A percentile compares a stretch with the other conserved stretches of the same genome.
Evolutionary conservation across 495 filamentous ascomycete species (phyloP).

Genomic region (Neurospora sp.): DNA sequence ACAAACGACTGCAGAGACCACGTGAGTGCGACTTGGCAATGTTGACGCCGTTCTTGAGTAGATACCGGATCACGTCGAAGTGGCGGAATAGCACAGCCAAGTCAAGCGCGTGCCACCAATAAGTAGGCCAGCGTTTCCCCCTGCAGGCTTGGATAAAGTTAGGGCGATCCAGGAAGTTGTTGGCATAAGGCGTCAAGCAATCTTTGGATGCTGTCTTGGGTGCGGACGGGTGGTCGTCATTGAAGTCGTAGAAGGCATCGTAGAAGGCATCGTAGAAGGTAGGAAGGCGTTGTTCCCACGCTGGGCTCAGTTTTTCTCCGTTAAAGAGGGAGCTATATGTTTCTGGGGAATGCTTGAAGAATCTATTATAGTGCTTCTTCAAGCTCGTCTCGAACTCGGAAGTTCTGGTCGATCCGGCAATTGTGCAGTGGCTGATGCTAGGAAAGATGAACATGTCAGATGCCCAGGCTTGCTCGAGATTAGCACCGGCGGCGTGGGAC

Average conservation of each 20-base stretch:
- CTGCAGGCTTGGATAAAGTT: background rate
- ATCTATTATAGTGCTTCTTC: background rate
- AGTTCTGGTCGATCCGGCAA: background rate
- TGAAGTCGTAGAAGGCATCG: background rate
- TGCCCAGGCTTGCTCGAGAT: background rate
- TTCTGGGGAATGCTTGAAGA: background rate
- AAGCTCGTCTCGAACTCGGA: background rate
- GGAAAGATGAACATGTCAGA: background rate
- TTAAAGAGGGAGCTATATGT: background rate
- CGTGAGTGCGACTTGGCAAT: background rate
- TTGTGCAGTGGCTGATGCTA: background rate
- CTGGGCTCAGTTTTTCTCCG: background rate
- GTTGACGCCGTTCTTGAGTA: background rate
- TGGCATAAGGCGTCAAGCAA: background rate
- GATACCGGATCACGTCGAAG: background rate
- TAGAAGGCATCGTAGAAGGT: background rate
- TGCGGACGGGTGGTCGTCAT: background rate
- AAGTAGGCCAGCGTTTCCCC: background rate
- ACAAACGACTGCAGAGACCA: background rate
- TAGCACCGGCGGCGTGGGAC: constrained; percentile 2
- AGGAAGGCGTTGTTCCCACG: background rate
- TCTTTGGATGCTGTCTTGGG: no score
- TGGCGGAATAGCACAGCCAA: background rate
- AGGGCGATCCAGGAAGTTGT: background rate
- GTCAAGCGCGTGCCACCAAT: background rate